Conservation (phyloP, 371 early-diverging fungal species). For the Syncephalastrum monosporum region DNA sequence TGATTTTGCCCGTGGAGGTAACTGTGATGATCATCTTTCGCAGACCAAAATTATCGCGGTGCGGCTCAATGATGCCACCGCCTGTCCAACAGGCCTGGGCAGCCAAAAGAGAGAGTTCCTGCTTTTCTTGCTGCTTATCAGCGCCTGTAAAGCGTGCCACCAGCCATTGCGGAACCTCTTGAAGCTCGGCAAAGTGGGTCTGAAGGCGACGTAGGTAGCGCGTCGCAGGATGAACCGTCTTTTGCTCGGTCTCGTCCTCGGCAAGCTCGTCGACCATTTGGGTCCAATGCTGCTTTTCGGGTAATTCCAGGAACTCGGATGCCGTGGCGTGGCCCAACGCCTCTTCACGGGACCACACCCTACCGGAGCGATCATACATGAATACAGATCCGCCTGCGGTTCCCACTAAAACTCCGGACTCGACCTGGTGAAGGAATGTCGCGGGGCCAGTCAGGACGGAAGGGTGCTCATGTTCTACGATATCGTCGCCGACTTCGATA, state of each 20-base stretch:
- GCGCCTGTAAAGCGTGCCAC: conserved; percentile 11
- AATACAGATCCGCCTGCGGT: conserved; percentile 62
- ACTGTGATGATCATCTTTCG: conserved; percentile 82
- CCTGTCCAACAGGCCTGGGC: conserved; percentile 31
- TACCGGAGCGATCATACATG: conserved; percentile 38
- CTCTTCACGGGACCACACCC: conserved; percentile 84
- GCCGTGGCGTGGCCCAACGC: conserved; percentile 67
- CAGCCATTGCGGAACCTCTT: conserved; percentile 31
- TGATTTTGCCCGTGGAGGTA: conserved; percentile 74
- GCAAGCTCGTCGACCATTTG: conserved; percentile 73
- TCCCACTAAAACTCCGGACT: conserved; percentile 32
- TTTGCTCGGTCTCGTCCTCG: conserved; percentile 49
- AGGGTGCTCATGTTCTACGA: too few relatives aligned
- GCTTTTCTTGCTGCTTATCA: conserved; percentile 9
- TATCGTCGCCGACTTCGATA: too few relatives aligned
- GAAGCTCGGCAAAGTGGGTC: conserved; percentile 52
- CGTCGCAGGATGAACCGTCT: conserved; percentile 37
- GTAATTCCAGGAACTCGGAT: conserved; percentile 82
- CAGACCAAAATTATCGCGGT: conserved; percentile 82
- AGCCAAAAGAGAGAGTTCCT: conserved; percentile 13
- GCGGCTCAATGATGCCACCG: conserved; percentile 23
- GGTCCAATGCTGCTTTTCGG: conserved; percentile 72
- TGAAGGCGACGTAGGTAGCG: conserved; percentile 73
- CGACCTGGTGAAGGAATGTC: too few relatives aligned
- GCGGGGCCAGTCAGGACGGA: too few relatives aligned